Evolutionary conservation across 1,139 yeast genomes (phyloP).

Genomic region (Neolecta irregularis): DNA sequence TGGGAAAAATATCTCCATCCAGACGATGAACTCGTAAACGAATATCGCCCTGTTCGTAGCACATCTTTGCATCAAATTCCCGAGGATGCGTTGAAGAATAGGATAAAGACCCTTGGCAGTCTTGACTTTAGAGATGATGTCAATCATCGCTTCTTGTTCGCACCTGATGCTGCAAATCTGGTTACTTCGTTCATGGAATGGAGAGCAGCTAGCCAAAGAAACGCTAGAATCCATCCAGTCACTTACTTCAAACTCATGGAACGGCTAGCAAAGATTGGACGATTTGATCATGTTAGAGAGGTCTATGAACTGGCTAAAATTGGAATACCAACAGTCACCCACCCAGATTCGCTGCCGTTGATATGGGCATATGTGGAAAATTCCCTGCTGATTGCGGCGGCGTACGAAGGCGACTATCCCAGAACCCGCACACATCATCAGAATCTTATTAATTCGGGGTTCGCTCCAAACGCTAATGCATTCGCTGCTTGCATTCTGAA

Average conservation of each 20-base stretch:
- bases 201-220: conserved; percentile 1
- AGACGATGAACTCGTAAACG: no score
- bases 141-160: neutral
- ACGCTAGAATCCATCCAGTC: conserved; percentile 3
- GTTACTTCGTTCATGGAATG: conserved; percentile 4
- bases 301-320: conserved; percentile 1
- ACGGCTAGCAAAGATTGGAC: conserved; percentile 3
- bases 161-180: neutral
- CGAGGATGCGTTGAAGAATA: no score
- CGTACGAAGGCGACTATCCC: conserved; percentile 12
- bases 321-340: neutral
- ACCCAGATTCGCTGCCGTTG: neutral
- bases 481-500: conserved; percentile 25
- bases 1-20: no score
- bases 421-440: conserved; percentile 13
- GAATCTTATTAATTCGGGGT: conserved; percentile 22
- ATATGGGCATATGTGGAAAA: conserved; percentile 12
- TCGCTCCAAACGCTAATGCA: conserved; percentile 26
- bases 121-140: no score
- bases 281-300: neutral
- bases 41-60: no score
- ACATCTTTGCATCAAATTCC: no score
- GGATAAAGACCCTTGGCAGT: no score
- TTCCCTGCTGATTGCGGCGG: conserved; percentile 12
- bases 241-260: conserved; percentile 2